These are phyloP conservation scores for Drechslera avenae DNA, from an alignment of 2,329 filamentous ascomycete genomes.

Conservation along the genomic window DNA sequence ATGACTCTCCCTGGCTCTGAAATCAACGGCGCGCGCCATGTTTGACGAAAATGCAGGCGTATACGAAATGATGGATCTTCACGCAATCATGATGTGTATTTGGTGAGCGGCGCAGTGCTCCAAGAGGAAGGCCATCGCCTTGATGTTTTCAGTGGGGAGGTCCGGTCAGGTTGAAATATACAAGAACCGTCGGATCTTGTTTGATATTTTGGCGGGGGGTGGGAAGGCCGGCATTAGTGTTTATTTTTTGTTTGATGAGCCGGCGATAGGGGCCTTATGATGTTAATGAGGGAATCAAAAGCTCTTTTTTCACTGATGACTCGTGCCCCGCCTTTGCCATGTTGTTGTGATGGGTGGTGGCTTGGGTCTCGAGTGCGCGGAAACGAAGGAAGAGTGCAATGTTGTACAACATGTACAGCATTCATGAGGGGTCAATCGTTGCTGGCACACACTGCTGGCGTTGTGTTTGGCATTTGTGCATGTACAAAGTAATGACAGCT, in stretches of 20 bases:
- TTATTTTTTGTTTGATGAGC: slow-evolving; percentile 32
- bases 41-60: slow-evolving; percentile 37
- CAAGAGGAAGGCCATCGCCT: slow-evolving; percentile 24
- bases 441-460: not conserved
- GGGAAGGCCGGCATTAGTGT: slow-evolving; percentile 30
- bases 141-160: slow-evolving; percentile 32
- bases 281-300: slow-evolving; percentile 49
- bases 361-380: not conserved
- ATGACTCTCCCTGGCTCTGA: slow-evolving; percentile 12
- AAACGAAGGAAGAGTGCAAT: too few species aligned
- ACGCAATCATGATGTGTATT: slow-evolving; percentile 37
- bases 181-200: slow-evolving; percentile 14
- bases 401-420: too few species aligned
- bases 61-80: slow-evolving; percentile 33
- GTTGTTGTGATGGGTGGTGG: not conserved
- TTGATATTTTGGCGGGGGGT: slow-evolving; percentile 14
- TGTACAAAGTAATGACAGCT: slow-evolving; percentile 6
- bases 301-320: slow-evolving; percentile 32
- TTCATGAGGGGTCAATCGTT: too few species aligned
- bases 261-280: slow-evolving; percentile 35
- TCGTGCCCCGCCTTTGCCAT: slow-evolving; percentile 1
- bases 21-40: slow-evolving; percentile 19
- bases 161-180: slow-evolving; percentile 18
- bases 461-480: slow-evolving; percentile 3
- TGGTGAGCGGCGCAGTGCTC: slow-evolving; percentile 21